phyloP scores from a whole-genome alignment of 2,329 filamentous ascomycete species.

The Blastomyces emzantsi region DNA sequence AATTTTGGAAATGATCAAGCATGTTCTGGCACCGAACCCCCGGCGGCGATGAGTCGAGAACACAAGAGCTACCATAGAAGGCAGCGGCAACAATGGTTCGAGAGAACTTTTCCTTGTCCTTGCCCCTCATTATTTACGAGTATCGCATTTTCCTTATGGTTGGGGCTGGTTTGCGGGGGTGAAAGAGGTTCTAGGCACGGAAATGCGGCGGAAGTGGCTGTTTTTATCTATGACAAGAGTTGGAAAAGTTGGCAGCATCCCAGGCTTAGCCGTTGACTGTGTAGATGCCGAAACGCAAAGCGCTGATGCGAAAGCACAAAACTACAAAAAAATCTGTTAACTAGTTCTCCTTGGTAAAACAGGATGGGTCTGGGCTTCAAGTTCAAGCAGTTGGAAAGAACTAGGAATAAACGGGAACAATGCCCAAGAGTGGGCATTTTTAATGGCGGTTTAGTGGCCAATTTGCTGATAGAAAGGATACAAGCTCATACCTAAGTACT shows the following conservation, averaged over 20 bases:
- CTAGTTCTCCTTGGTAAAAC: not conserved
- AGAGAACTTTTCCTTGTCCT: not conserved
- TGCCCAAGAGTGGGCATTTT: not conserved
- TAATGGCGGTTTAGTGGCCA: not conserved
- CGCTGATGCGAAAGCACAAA: not conserved
- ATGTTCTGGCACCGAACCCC: too few species aligned
- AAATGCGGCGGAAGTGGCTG: not conserved
- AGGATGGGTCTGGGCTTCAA: not conserved
- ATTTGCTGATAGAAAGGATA: not conserved
- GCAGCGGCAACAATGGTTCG: not conserved
- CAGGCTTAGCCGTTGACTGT: not conserved
- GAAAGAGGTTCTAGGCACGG: not conserved
- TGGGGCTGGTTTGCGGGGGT: not conserved
- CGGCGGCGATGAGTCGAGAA: too few species aligned
- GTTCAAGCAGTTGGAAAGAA: not conserved
- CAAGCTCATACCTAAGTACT: too few species aligned
- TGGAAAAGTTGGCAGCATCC: slow-evolving; percentile 7
- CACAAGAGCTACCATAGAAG: too few species aligned
- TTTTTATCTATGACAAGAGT: not conserved
- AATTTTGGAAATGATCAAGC: too few species aligned
- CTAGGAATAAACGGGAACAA: too few species aligned
- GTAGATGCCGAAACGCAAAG: too few species aligned
- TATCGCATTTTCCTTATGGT: not conserved
- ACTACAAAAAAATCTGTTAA: too few species aligned
- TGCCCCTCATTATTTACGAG: not conserved